Evolutionary conservation across 2,329 filamentous ascomycete species (phyloP), one percentile per base, ranked within the genome.

Genomic region (Drechslerella stenobrocha): DNA sequence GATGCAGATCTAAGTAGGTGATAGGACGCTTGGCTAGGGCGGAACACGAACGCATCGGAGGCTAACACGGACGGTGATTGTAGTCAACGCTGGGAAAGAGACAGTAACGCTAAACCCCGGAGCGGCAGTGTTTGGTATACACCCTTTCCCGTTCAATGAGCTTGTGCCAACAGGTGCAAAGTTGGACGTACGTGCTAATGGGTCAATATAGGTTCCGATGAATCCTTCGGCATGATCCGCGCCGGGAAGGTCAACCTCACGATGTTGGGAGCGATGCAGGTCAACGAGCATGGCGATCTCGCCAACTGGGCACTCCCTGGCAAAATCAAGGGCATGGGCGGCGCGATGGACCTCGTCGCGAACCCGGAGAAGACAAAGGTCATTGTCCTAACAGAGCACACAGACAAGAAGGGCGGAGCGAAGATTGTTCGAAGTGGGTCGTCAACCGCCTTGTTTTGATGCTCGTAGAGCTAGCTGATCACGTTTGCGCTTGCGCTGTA

Each of bases 261-360:
- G 0, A 90, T 95, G 73, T 82, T 95, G 0, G 89, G 89, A 2
- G 87, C 89, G 1, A 83, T 92, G 71, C 88, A 95, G 78, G 89
- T 93, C 20, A 87, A 84, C 70, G 88, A 88, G 0, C 80, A 82
- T 1, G 89, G 89, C 23, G 89, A 95, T 74, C 77, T 95, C 53
- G 89, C 89, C 45, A 93, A 93, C 77, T 95, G 89, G 80, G 93
- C 93, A 87, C 87, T 95, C 70, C 89, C 89, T 0, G 89, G 89
- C 22, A 93, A 92, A 77, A 84, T 90, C 77, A 93, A 93, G 80
- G 89, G 89, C 15, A 93, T 95, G 85, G 89, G 89, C 67, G 86
- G 86, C 24, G 86, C 86, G 15, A 88, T 88, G 86, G 86, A 88
- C 74, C 77, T 88, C 5, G 84, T 88, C 8, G 85, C 83, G 34